These are phyloP conservation scores for Imleria badia DNA, from an alignment of 768 basidiomycete genomes.

Conservation along the genomic window DNA sequence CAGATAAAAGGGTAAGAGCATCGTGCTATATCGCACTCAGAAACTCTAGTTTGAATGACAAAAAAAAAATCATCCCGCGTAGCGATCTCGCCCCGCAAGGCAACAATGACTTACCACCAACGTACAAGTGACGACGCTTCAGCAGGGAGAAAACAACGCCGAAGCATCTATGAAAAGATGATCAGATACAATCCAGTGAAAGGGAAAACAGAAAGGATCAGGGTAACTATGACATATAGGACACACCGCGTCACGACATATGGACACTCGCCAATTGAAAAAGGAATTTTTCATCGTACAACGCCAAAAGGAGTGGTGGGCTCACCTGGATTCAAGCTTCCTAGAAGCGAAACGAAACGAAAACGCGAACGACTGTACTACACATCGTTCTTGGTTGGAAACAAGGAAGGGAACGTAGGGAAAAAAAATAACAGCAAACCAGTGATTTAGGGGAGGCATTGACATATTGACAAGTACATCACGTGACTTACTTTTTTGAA, in stretches of 20 bases:
- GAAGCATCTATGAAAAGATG: neutral
- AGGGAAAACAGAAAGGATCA: constrained; percentile 51
- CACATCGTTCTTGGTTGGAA: neutral
- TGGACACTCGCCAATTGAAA: constrained; percentile 47
- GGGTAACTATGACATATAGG: constrained; percentile 90
- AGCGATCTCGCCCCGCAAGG: constrained; percentile 6
- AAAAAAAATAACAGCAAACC: neutral
- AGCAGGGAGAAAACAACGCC: neutral
- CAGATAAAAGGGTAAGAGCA: constrained; percentile 63
- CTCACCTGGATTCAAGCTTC: constrained; percentile 9
- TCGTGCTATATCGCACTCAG: constrained; percentile 67
- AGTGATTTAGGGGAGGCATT: constrained; percentile 12
- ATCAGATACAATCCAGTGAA: constrained; percentile 9
- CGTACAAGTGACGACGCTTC: too few relatives aligned
- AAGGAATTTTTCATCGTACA: constrained; percentile 54
- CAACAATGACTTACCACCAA: constrained; percentile 9
- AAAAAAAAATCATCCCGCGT: constrained; percentile 51
- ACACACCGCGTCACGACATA: constrained; percentile 50
- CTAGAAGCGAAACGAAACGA: too few relatives aligned
- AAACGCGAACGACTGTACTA: neutral
- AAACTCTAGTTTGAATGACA: constrained; percentile 91
- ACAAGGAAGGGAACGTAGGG: neutral
- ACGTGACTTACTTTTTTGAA: neutral
- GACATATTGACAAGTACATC: too few relatives aligned
- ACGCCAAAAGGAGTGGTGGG: neutral